Evolutionary conservation across 2,329 filamentous ascomycete species (phyloP).

Genomic region (Talaromyces sp.): DNA sequence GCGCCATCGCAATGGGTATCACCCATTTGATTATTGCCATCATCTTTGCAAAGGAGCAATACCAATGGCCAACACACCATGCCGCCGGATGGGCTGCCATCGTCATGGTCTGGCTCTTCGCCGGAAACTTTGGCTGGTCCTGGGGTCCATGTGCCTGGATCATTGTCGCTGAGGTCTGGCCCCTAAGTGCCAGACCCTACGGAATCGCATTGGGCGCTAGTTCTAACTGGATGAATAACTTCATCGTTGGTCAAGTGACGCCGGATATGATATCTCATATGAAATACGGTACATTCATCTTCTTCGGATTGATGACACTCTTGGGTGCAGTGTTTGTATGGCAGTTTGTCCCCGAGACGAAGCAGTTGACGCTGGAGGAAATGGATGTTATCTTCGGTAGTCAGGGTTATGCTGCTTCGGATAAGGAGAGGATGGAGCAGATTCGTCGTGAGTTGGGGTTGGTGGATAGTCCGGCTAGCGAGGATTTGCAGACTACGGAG

Average conservation of each 20-base stretch:
- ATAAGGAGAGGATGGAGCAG: conserved; percentile 62
- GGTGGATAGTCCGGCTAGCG: conserved; percentile 14
- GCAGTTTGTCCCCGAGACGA: conserved; percentile 46
- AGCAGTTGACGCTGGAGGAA: conserved; percentile 50
- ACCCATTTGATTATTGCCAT: conserved; percentile 65
- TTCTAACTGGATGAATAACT: conserved; percentile 54
- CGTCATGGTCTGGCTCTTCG: conserved; percentile 58
- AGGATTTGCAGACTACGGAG: conserved; percentile 4
- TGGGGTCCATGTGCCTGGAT: conserved; percentile 74
- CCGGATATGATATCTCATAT: conserved; percentile 62
- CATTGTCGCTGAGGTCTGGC: conserved; percentile 69
- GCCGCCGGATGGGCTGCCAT: conserved; percentile 64
- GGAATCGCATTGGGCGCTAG: conserved; percentile 65
- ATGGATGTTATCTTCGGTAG: conserved; percentile 52
- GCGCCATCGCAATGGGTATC: conserved; percentile 62
- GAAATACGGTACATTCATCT: conserved; percentile 55
- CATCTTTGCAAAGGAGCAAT: conserved; percentile 58
- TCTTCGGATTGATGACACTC: conserved; percentile 39
- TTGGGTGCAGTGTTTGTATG: conserved; percentile 33
- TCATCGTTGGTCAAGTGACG: conserved; percentile 63
- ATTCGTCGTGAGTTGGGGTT: conserved; percentile 67
- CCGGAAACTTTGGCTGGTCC: conserved; percentile 65
- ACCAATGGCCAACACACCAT: conserved; percentile 51
- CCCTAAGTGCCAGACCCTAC: conserved; percentile 63
- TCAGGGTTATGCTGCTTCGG: conserved; percentile 30